Evolutionary conservation across 345 rosid genomes (phyloP).

Genomic region (Boechera stricta): DNA sequence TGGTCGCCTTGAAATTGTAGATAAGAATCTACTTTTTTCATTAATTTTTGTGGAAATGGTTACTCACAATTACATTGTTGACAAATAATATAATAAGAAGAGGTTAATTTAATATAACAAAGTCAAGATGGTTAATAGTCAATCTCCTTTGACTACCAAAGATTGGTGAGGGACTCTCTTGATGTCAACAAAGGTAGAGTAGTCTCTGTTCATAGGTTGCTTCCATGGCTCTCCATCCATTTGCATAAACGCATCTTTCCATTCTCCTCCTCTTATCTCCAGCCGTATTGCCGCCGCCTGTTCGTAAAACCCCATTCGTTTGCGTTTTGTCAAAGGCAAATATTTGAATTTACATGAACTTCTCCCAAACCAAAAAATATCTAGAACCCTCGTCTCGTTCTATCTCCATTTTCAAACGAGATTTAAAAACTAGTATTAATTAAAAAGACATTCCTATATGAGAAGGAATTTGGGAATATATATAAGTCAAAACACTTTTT

Average conservation of each 20-base stretch:
- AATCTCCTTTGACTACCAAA: slow-evolving; percentile 69
- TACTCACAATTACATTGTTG: slow-evolving; percentile 25
- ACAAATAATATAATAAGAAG: neutral
- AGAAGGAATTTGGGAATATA: slow-evolving; percentile 4
- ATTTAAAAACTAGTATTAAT: neutral
- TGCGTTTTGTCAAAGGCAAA: too few species aligned
- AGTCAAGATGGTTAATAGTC: slow-evolving; percentile 24
- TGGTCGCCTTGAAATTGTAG: slow-evolving; percentile 1
- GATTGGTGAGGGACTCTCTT: slow-evolving; percentile 80
- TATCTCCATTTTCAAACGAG: neutral
- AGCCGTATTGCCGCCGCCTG: slow-evolving; percentile 91
- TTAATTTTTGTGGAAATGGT: slow-evolving; percentile 17
- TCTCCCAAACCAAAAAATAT: neutral
- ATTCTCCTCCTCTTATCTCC: slow-evolving; percentile 88
- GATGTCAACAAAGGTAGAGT: slow-evolving; percentile 79
- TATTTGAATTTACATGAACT: neutral
- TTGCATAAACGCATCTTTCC: slow-evolving; percentile 90
- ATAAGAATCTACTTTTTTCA: neutral
- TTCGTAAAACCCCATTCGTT: neutral
- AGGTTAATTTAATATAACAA: neutral
- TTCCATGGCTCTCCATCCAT: slow-evolving; percentile 99
- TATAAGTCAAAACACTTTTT: neutral
- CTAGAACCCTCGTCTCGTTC: neutral
- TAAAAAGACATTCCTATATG: neutral
- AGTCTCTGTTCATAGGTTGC: slow-evolving; percentile 72